A percentile compares a stretch with the other conserved stretches of the same genome.
Conservation (phyloP, 2,329 filamentous ascomycete genomes). For the Zalaria obscura region DNA sequence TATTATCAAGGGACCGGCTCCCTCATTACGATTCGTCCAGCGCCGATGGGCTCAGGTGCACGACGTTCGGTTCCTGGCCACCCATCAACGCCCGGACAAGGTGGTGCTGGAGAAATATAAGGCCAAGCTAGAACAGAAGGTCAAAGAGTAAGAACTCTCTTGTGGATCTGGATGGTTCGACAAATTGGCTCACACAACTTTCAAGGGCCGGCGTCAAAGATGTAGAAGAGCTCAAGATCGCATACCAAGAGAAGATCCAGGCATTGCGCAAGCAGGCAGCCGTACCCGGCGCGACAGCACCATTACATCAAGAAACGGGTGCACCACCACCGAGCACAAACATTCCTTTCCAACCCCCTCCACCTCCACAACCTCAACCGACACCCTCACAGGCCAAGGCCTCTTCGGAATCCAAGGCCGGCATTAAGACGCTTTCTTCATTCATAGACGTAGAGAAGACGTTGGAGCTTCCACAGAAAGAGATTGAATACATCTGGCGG, state of each 20-base stretch:
- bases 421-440: conserved; percentile 50
- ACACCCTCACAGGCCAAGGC: conserved; percentile 13
- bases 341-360: conserved; percentile 19
- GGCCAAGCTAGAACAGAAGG: conserved; percentile 72
- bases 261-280: conserved; percentile 54
- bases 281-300: conserved; percentile 35
- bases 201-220: conserved; percentile 47
- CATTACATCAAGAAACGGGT: conserved; percentile 16
- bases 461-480: conserved; percentile 55
- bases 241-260: conserved; percentile 73
- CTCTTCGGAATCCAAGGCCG: conserved; percentile 24
- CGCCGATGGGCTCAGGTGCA: conserved; percentile 83
- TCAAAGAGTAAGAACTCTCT: conserved; percentile 41
- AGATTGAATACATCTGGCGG: conserved; percentile 82
- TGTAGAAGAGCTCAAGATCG: conserved; percentile 63
- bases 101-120: conserved; percentile 69
- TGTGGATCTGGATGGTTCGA: neutral
- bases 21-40: conserved; percentile 32
- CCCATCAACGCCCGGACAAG: conserved; percentile 52
- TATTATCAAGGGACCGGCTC: conserved; percentile 1
- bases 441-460: conserved; percentile 73
- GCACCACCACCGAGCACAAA: conserved; percentile 9
- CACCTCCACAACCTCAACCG: conserved; percentile 19
- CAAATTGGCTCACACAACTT: conserved; percentile 1
- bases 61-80: conserved; percentile 79